phyloP scores from a whole-genome alignment of 2,329 filamentous ascomycete genomes.

The Aureobasidium sp. region DNA sequence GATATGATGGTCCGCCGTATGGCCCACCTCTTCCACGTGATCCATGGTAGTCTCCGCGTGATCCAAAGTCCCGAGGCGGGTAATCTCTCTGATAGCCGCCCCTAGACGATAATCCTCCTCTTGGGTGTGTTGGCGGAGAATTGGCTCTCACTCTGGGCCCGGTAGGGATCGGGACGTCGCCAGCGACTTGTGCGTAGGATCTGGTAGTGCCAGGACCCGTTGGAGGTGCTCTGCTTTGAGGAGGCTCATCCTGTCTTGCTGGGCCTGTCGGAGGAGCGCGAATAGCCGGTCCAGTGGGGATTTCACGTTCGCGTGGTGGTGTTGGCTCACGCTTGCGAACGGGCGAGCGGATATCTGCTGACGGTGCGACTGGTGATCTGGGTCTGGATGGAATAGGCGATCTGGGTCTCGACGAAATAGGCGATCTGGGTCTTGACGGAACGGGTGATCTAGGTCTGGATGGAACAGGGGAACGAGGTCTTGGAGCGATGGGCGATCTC shows the following conservation, averaged over 20 bases:
- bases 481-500: not conserved
- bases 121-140: conserved; percentile 14
- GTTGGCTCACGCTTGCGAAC: conserved; percentile 34
- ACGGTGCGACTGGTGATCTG: conserved; percentile 1
- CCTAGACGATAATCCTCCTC: conserved; percentile 4
- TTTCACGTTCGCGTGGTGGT: conserved; percentile 20
- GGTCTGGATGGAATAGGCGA: conserved; percentile 8
- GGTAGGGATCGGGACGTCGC: conserved; percentile 9
- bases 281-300: conserved; percentile 25
- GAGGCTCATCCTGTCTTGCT: conserved; percentile 17
- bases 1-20: conserved; percentile 24
- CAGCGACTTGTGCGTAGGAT: conserved; percentile 1
- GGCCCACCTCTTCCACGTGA: conserved; percentile 17
- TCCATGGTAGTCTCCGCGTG: conserved; percentile 21
- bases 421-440: not conserved
- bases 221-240: conserved; percentile 20
- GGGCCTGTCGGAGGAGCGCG: conserved; percentile 29
- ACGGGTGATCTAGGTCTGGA: not conserved
- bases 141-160: conserved; percentile 12
- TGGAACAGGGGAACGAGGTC: not conserved
- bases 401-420: not conserved
- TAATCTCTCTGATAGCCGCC: conserved; percentile 13
- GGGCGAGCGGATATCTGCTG: conserved; percentile 24
- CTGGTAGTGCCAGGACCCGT: conserved; percentile 12
- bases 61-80: conserved; percentile 10